Conservation (phyloP, 2,329 filamentous ascomycete genomes). For the Sporothrix schenckii region DNA sequence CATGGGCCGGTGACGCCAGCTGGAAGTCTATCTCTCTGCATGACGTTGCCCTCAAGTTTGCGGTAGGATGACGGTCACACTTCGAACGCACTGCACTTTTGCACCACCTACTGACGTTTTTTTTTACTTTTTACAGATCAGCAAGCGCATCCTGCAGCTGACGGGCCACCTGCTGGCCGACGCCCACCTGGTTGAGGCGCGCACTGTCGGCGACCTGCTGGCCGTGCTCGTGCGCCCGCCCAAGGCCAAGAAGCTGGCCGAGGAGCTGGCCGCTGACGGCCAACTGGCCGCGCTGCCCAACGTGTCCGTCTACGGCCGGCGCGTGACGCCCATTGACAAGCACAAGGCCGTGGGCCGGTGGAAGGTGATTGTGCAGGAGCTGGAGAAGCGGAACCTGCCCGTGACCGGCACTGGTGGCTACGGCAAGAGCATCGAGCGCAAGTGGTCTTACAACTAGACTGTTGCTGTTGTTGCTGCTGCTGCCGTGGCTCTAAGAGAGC, state of each 20-base stretch:
- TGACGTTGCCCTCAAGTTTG: slow-evolving; percentile 68
- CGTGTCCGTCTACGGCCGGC: slow-evolving; percentile 66
- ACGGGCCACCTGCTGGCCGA: slow-evolving; percentile 79
- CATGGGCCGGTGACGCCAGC: slow-evolving; percentile 50
- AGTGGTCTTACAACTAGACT: slow-evolving; percentile 33
- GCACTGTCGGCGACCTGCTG: slow-evolving; percentile 59
- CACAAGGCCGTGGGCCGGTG: slow-evolving; percentile 58
- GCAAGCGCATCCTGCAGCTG: slow-evolving; percentile 79
- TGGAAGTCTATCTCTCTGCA: slow-evolving; percentile 63
- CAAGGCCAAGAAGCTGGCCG: slow-evolving; percentile 64
- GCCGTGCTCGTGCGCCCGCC: slow-evolving; percentile 56
- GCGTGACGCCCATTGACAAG: slow-evolving; percentile 70
- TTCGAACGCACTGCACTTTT: background rate
- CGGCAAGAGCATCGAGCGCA: slow-evolving; percentile 36
- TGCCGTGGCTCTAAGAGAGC: background rate
- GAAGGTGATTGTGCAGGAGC: slow-evolving; percentile 46
- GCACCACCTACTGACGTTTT: no score
- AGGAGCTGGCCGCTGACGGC: slow-evolving; percentile 56
- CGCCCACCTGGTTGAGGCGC: slow-evolving; percentile 60
- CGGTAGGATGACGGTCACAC: slow-evolving; percentile 57
- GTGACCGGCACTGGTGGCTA: slow-evolving; percentile 40
- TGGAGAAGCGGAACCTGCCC: slow-evolving; percentile 39
- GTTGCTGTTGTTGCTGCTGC: background rate
- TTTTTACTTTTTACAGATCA: slow-evolving; percentile 62
- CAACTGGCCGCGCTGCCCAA: slow-evolving; percentile 64